Conservation (phyloP, 2,329 filamentous ascomycete species). For the Aspergillus latus region DNA sequence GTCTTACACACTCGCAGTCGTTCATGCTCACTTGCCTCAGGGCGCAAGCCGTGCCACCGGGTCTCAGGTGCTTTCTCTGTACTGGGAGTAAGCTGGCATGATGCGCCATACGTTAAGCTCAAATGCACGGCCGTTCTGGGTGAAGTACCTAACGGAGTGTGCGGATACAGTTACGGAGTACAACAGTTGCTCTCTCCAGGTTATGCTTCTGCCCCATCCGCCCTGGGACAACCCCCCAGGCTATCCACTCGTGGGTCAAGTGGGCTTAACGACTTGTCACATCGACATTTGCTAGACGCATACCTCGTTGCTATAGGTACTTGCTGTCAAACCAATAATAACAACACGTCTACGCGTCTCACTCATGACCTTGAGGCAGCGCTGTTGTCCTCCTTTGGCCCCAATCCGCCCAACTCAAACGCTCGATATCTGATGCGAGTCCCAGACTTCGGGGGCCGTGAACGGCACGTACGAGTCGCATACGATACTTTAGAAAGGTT, state of each 20-base stretch:
- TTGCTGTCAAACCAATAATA: neutral
- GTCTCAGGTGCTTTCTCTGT: neutral
- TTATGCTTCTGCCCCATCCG: neutral
- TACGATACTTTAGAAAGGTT: neutral
- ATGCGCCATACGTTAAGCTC: neutral
- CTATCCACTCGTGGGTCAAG: neutral
- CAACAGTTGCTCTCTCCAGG: neutral
- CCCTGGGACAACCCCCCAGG: neutral
- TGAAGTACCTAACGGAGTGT: neutral
- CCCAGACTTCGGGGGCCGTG: neutral
- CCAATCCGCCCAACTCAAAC: neutral
- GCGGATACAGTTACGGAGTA: neutral
- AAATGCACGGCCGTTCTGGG: neutral
- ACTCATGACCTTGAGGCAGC: neutral
- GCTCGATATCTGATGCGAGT: neutral
- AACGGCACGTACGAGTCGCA: neutral
- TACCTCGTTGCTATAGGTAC: neutral
- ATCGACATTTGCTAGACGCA: neutral
- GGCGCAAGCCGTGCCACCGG: neutral
- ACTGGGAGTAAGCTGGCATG: neutral
- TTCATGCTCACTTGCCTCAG: slow-evolving; percentile 12
- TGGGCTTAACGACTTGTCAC: neutral
- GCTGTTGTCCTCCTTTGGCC: neutral
- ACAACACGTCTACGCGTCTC: neutral
- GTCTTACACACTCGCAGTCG: slow-evolving; percentile 10